phyloP scores from a whole-genome alignment of 768 basidiomycete species.

The Lactarius hengduanensis region DNA sequence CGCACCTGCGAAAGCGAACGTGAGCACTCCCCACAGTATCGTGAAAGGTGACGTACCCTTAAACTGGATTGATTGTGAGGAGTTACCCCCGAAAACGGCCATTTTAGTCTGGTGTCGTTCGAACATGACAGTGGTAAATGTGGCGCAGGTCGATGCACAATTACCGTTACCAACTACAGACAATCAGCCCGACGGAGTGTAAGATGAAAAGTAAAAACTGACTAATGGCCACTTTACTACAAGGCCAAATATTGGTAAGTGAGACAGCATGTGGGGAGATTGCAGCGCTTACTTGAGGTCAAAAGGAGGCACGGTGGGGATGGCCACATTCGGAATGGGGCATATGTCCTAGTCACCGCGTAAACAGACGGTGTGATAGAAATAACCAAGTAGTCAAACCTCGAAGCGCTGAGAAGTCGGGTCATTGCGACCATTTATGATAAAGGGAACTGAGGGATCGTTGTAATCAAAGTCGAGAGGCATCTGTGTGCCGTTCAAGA shows the following conservation, averaged over 20 bases:
- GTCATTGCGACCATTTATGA: slow-evolving; percentile 35
- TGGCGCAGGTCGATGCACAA: slow-evolving; percentile 57
- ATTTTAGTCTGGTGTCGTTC: slow-evolving; percentile 49
- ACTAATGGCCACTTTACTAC: slow-evolving; percentile 26
- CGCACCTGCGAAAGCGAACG: slow-evolving; percentile 20
- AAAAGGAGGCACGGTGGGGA: slow-evolving; percentile 18
- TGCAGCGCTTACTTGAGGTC: slow-evolving; percentile 19
- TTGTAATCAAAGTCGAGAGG: slow-evolving; percentile 35
- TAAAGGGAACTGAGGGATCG: slow-evolving; percentile 31
- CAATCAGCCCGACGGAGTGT: neutral
- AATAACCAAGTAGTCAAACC: slow-evolving; percentile 29
- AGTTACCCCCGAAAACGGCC: slow-evolving; percentile 53
- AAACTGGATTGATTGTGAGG: slow-evolving; percentile 45
- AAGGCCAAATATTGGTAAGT: neutral
- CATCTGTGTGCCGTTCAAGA: slow-evolving; percentile 35
- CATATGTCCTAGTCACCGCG: slow-evolving; percentile 36
- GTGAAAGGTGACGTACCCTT: slow-evolving; percentile 37
- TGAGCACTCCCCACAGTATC: neutral
- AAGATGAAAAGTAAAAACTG: neutral
- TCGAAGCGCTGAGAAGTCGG: slow-evolving; percentile 37
- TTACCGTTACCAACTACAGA: slow-evolving; percentile 24
- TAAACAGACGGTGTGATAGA: neutral
- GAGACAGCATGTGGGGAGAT: neutral
- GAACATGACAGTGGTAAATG: slow-evolving; percentile 55
- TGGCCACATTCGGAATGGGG: slow-evolving; percentile 28